phyloP scores from a whole-genome alignment of 805 yeast species.

The Yamadazyma philogaea region DNA sequence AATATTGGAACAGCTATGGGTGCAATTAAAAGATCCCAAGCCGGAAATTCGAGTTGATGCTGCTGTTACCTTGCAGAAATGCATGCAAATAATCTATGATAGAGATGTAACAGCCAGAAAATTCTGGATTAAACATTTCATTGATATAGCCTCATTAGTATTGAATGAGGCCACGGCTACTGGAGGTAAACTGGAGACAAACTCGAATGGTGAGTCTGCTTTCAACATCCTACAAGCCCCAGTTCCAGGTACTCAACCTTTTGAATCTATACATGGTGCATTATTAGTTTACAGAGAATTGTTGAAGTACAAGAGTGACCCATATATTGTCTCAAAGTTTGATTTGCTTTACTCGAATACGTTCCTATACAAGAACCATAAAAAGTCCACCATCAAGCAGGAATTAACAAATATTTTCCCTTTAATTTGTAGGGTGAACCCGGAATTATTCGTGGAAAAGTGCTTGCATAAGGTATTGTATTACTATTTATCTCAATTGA shows the following conservation, averaged over 20 bases:
- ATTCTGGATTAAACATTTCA: conserved; percentile 70
- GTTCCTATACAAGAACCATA: conserved; percentile 72
- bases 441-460: conserved; percentile 69
- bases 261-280: conserved; percentile 85
- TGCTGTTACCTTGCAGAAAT: conserved; percentile 73
- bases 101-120: conserved; percentile 69
- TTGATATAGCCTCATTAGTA: conserved; percentile 64
- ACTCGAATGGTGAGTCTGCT: conserved; percentile 6
- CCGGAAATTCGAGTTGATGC: conserved; percentile 76
- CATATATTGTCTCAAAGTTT: conserved; percentile 66
- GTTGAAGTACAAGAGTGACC: conserved; percentile 62
- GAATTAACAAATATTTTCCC: conserved; percentile 87
- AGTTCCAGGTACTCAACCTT: conserved; percentile 20
- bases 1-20: conserved; percentile 81
- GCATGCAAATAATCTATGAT: conserved; percentile 74
- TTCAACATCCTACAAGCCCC: conserved; percentile 8
- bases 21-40: conserved; percentile 78
- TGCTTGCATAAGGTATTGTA: conserved; percentile 77
- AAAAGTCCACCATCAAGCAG: conserved; percentile 68
- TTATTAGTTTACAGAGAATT: conserved; percentile 79
- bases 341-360: conserved; percentile 76
- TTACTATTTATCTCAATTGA: conserved; percentile 74
- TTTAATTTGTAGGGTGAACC: conserved; percentile 72
- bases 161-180: conserved; percentile 34
- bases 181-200: conserved; percentile 1